phyloP scores from a whole-genome alignment of 441 rosid genomes.

The Macaranga tanarius region DNA sequence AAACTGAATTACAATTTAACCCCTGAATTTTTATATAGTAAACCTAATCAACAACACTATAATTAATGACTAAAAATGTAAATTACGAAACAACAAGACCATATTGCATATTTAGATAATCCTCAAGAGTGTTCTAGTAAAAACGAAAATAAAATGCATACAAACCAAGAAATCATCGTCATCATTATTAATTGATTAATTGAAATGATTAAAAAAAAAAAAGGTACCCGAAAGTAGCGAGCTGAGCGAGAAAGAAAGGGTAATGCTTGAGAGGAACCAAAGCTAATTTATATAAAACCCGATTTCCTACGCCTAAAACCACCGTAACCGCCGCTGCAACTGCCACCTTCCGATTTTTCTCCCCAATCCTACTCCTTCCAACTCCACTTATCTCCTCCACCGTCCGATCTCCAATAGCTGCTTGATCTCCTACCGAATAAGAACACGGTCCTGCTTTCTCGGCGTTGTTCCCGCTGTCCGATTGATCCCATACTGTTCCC shows the following conservation, averaged over 20 bases:
- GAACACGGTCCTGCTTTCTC: constrained; percentile 36
- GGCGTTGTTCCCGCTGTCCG: constrained; percentile 36
- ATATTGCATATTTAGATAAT: too few relatives aligned
- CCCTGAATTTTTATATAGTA: too few relatives aligned
- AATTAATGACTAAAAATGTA: too few relatives aligned
- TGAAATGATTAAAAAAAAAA: not conserved
- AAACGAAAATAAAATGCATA: not conserved
- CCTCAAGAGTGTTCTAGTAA: too few relatives aligned
- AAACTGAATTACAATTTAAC: too few relatives aligned
- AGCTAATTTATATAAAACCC: constrained; percentile 80
- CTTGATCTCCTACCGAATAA: constrained; percentile 34
- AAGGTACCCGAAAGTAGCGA: constrained; percentile 86
- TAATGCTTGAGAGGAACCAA: constrained; percentile 80
- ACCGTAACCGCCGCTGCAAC: constrained; percentile 65
- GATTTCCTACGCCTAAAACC: constrained; percentile 82
- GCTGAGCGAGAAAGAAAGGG: constrained; percentile 95
- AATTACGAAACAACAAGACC: too few relatives aligned
- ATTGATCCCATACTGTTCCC: constrained; percentile 33
- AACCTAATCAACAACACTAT: too few relatives aligned
- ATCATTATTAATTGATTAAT: not conserved
- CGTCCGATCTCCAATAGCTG: constrained; percentile 22
- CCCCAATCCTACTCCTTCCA: constrained; percentile 10
- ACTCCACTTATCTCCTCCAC: constrained; percentile 21
- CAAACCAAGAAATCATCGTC: not conserved
- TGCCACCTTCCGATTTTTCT: constrained; percentile 42